A percentile compares a stretch with the other conserved stretches of the same genome.
Conservation (phyloP, 345 rosid genomes). For the Arabis hirsuta region DNA sequence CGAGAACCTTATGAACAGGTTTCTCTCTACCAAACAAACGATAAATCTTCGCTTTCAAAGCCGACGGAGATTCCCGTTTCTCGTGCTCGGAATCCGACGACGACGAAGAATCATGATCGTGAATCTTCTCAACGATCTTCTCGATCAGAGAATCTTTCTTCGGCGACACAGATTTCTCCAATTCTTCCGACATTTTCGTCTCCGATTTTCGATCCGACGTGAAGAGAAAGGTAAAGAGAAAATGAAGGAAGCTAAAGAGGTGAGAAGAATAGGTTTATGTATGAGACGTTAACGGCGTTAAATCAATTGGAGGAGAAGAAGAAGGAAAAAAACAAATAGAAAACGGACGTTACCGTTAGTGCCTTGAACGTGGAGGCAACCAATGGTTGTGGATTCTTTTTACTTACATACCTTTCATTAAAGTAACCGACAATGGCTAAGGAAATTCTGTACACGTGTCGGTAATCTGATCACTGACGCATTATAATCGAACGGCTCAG, state of each 20-base stretch:
- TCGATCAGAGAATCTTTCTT: conserved; percentile 44
- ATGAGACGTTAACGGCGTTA: conserved; percentile 46
- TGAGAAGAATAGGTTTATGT: conserved; percentile 14
- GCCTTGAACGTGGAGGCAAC: conserved; percentile 41
- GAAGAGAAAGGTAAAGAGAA: conserved; percentile 18
- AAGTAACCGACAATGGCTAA: conserved; percentile 30
- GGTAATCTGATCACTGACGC: neutral
- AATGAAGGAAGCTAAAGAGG: neutral
- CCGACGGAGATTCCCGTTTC: conserved; percentile 54
- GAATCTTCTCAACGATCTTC: conserved; percentile 48
- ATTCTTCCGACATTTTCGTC: conserved; percentile 50
- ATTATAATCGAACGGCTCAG: conserved; percentile 15
- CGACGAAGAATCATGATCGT: conserved; percentile 56
- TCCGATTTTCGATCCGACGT: conserved; percentile 34
- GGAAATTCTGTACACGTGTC: conserved; percentile 16
- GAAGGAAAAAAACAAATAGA: neutral
- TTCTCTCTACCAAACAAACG: conserved; percentile 84
- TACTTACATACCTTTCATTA: neutral
- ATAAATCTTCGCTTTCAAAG: conserved; percentile 61
- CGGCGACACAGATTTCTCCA: conserved; percentile 39
- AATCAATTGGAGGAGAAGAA: neutral
- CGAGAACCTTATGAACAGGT: conserved; percentile 74
- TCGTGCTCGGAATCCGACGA: conserved; percentile 64
- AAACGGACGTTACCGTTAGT: conserved; percentile 32
- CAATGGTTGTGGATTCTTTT: conserved; percentile 20